These are phyloP conservation scores for Amanita muscaria DNA, from an alignment of 768 basidiomycete species.

Conservation along the genomic window DNA sequence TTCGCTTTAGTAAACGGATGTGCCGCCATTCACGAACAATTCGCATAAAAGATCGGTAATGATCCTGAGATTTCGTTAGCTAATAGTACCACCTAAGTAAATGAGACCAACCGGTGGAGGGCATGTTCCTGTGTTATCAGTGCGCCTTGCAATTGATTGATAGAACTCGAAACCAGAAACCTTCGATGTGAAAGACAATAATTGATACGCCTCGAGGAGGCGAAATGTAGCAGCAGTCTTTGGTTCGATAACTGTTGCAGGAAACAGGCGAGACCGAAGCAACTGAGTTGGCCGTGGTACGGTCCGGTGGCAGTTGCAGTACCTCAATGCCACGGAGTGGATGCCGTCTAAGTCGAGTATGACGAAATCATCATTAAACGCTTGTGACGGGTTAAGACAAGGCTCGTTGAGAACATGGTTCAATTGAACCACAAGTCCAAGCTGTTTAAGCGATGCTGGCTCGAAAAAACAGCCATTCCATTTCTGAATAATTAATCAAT, in stretches of 20 bases:
- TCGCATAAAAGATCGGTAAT: conserved; percentile 12
- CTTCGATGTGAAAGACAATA: neutral
- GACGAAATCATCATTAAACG: conserved; percentile 1
- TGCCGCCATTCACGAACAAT: conserved; percentile 15
- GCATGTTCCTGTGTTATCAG: neutral
- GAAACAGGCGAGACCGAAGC: neutral
- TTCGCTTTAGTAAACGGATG: conserved; percentile 13
- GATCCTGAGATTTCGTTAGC: neutral
- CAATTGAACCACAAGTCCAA: neutral
- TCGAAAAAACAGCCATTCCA: neutral
- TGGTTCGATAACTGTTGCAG: neutral
- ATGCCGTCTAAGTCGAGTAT: neutral
- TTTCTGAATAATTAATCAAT: neutral
- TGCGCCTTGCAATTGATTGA: neutral
- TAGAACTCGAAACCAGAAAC: neutral
- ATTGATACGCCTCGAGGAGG: neutral
- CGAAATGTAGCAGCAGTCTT: neutral
- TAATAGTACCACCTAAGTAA: neutral
- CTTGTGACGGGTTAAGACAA: neutral
- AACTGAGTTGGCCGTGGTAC: neutral
- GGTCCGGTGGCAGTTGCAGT: neutral
- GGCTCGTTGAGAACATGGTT: neutral
- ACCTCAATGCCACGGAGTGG: neutral
- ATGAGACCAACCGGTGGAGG: neutral
- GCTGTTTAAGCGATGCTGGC: neutral